Conservation (phyloP, 495 filamentous ascomycete species). For the Penicillium antarcticum region DNA sequence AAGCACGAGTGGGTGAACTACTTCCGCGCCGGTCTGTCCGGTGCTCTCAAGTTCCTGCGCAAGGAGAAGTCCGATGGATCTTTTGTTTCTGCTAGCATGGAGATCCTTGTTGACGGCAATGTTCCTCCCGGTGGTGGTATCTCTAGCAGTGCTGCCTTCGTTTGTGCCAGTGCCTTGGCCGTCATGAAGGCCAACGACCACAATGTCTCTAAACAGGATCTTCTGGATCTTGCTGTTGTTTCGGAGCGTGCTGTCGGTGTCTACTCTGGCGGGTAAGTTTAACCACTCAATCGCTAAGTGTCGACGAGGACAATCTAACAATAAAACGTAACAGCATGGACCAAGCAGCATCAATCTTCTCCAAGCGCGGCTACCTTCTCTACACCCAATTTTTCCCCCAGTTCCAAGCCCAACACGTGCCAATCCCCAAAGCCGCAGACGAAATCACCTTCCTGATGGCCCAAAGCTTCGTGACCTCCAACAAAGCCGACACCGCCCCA, state of each 20-base stretch:
- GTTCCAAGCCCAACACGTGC: slow-evolving; percentile 71
- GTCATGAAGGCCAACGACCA: slow-evolving; percentile 85
- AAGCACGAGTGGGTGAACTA: slow-evolving; percentile 96
- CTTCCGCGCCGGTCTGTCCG: slow-evolving; percentile 87
- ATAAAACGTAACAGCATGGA: slow-evolving; percentile 61
- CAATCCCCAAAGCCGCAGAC: slow-evolving; percentile 79
- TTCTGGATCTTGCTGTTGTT: slow-evolving; percentile 88
- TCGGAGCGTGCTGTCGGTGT: slow-evolving; percentile 93
- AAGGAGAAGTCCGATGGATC: slow-evolving; percentile 52
- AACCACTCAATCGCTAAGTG: neutral
- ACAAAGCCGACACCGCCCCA: slow-evolving; percentile 91
- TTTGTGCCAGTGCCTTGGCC: slow-evolving; percentile 84
- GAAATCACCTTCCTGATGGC: slow-evolving; percentile 90
- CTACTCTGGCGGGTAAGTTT: slow-evolving; percentile 82
- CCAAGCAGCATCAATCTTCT: slow-evolving; percentile 95
- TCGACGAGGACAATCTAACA: neutral
- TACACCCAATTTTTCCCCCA: slow-evolving; percentile 85
- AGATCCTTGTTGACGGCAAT: slow-evolving; percentile 85
- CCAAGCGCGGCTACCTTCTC: slow-evolving; percentile 75
- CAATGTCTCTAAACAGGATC: slow-evolving; percentile 79
- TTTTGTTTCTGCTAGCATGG: slow-evolving; percentile 72
- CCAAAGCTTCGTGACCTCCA: slow-evolving; percentile 86
- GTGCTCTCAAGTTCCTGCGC: slow-evolving; percentile 74
- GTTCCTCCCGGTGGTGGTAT: slow-evolving; percentile 90
- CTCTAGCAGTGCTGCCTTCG: slow-evolving; percentile 91